Evolutionary conservation across 257 asterid genomes (phyloP), one percentile per base, ranked within the genome.

Genomic region (Solanum habrochaites): DNA sequence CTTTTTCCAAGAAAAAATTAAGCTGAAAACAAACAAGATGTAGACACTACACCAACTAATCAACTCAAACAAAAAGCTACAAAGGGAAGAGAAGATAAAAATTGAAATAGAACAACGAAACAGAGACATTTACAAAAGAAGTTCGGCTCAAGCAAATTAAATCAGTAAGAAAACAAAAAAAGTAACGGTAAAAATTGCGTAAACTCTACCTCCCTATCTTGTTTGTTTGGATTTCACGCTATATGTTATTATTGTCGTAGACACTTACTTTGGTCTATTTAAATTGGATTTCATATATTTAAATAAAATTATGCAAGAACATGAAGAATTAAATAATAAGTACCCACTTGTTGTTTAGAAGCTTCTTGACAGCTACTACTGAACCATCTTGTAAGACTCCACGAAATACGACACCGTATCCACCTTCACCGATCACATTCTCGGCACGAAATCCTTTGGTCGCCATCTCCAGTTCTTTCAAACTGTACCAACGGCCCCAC

Each of bases 351-450:
- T 93, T 96, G 88, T 96, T 95, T 2, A 91, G 93, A 85, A 96
- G 98, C 82, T 91, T 93, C 89, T 96, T 96, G 25, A 93, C 97
- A 64, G 99, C 99, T 58, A 96, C 93, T 1, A 93, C 93, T 81
- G 94, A 90, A 31, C 96, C 93, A 80, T 92, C 98, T 67, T 77
- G 90, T 87, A 95, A 86, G 82, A 91, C 93, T 75, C 95, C 98
- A 27, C 94, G 94, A 88, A 92, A 96, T 45, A 96, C 99, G 83
- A 95, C 82, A 16, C 99, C 99, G 25, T 95, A 96, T 47, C 99
- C 99, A 47, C 99, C 99, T 89, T 96, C 94, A 72, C 99, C 99
- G 45, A 96, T 91, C 90, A 96, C 96, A 92, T 90, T 94, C 88
- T 89, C 94, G 5, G 85, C 86, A 5, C 93, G 85, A 52, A 96